Percentiles rank a stretch among this genome's conserved stretches.
phyloP scores from a whole-genome alignment of 352 stramenopile species.

The Blastocystis hominis region DNA sequence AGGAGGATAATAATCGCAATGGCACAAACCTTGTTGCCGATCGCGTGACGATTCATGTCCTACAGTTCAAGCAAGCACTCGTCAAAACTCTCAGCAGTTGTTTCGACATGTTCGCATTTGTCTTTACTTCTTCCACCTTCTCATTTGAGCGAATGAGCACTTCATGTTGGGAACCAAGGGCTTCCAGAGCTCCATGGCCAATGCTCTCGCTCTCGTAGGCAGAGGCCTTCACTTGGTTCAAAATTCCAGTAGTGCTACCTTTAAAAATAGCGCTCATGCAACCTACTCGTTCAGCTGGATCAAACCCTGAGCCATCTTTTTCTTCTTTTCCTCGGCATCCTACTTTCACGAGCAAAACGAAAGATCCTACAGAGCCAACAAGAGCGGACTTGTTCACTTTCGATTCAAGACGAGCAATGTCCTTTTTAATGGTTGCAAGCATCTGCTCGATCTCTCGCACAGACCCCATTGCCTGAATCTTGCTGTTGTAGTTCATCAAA shows the following conservation, averaged over 20 bases:
- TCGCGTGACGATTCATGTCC: conserved; percentile 41
- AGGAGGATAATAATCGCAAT: conserved; percentile 31
- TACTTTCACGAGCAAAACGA: background rate
- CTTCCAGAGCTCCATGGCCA: conserved; percentile 21
- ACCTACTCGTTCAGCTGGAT: conserved; percentile 39
- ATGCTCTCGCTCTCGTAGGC: conserved; percentile 39
- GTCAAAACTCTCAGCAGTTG: background rate
- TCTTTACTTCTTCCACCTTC: conserved; percentile 55
- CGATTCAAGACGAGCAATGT: conserved; percentile 22
- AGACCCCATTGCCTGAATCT: conserved; percentile 54
- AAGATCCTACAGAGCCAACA: background rate
- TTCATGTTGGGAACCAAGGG: conserved; percentile 27
- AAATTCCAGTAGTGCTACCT: conserved; percentile 15
- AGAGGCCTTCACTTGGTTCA: conserved; percentile 46
- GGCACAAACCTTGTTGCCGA: conserved; percentile 36
- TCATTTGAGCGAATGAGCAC: conserved; percentile 20
- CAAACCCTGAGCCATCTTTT: conserved; percentile 50
- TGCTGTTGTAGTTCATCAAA: conserved; percentile 54
- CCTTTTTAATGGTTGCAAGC: conserved; percentile 47
- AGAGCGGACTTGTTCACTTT: conserved; percentile 49
- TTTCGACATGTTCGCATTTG: conserved; percentile 40
- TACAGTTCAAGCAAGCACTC: background rate
- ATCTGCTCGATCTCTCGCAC: conserved; percentile 47
- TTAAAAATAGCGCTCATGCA: background rate
- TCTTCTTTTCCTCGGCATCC: conserved; percentile 54